Conservation (phyloP, 345 rosid species). For the Eucalyptus grandis region DNA sequence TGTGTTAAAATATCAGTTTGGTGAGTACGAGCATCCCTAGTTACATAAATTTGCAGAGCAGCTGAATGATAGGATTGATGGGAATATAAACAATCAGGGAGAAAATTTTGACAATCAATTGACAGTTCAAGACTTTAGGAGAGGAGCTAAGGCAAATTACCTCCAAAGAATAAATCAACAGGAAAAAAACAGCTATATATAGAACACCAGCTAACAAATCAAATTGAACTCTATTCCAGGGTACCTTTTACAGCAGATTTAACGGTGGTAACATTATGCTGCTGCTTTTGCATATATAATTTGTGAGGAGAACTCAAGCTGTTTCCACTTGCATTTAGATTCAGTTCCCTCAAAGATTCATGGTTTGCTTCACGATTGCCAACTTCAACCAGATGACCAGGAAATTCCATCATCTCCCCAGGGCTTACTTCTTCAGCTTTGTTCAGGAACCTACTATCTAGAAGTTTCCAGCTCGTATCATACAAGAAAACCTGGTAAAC, state of each 20-base stretch:
- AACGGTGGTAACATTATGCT: background rate
- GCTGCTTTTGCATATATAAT: background rate
- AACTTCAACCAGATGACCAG: constrained; percentile 38
- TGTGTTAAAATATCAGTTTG: background rate
- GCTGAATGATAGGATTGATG: background rate
- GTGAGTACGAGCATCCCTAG: background rate
- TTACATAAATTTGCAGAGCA: background rate
- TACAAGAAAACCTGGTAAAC: constrained; percentile 28
- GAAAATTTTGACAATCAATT: background rate
- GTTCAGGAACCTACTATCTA: constrained; percentile 33
- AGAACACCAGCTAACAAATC: background rate
- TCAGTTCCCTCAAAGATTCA: background rate
- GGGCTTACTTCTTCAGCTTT: constrained; percentile 32
- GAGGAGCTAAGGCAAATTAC: background rate
- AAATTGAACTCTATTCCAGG: background rate
- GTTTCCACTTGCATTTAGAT: background rate
- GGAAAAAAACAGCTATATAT: background rate
- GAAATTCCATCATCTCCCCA: constrained; percentile 27
- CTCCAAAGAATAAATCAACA: background rate
- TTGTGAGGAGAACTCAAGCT: background rate
- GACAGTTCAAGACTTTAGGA: background rate
- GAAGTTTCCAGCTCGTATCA: constrained; percentile 27
- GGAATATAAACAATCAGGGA: background rate
- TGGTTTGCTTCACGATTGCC: constrained; percentile 15
- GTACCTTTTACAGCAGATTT: background rate